phyloP scores from a whole-genome alignment of 768 basidiomycete genomes.

The Lactarius pseudohatsudake region DNA sequence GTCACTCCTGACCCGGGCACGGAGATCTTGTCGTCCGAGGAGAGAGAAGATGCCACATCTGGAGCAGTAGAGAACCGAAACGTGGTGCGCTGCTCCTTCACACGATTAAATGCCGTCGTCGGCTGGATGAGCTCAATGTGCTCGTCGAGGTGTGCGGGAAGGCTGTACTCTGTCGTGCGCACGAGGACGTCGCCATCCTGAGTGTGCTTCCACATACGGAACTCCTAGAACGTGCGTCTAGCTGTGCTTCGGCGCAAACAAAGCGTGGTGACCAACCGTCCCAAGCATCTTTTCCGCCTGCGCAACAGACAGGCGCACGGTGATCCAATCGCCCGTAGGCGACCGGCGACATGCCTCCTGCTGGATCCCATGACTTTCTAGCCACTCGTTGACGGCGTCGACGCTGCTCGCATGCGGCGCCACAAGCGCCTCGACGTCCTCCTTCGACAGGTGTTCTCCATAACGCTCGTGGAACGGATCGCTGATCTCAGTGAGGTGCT shows the following conservation, averaged over 20 bases:
- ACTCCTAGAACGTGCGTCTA: slow-evolving; percentile 42
- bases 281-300: slow-evolving; percentile 61
- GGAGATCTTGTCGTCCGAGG: slow-evolving; percentile 2
- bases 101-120: slow-evolving; percentile 58
- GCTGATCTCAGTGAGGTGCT: slow-evolving; percentile 31
- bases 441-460: slow-evolving; percentile 47
- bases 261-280: slow-evolving; percentile 42
- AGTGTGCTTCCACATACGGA: slow-evolving; percentile 53
- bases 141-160: slow-evolving; percentile 51
- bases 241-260: not conserved
- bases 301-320: slow-evolving; percentile 49
- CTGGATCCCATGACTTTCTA: slow-evolving; percentile 49
- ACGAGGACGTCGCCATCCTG: slow-evolving; percentile 52
- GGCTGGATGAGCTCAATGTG: slow-evolving; percentile 66
- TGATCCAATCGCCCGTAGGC: slow-evolving; percentile 64
- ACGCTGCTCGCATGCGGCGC: slow-evolving; percentile 54
- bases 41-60: not conserved
- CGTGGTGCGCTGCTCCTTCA: slow-evolving; percentile 42
- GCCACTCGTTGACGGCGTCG: slow-evolving; percentile 53
- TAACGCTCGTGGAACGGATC: slow-evolving; percentile 31
- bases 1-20: slow-evolving; percentile 2
- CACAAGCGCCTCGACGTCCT: slow-evolving; percentile 56
- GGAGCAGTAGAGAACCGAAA: slow-evolving; percentile 33
- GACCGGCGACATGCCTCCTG: slow-evolving; percentile 49
- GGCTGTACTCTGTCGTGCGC: slow-evolving; percentile 59